Evolutionary conservation across 768 basidiomycete species (phyloP).

Genomic region (Suillus plorans): DNA sequence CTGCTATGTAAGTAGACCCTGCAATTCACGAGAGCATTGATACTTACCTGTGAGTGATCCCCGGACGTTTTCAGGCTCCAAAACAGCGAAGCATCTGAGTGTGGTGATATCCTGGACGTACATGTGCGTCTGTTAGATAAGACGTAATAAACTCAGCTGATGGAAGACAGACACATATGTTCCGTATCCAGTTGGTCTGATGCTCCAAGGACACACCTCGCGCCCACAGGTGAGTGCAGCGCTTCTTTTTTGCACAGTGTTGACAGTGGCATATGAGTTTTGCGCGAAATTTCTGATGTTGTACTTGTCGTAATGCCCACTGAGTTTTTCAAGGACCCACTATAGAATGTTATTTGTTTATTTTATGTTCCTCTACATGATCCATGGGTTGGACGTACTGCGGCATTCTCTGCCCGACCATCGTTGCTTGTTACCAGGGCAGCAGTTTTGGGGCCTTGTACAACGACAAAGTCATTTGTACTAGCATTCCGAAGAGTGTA

Average conservation of each 20-base stretch:
- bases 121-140: not conserved
- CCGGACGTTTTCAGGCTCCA: not conserved
- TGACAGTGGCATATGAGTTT: not conserved
- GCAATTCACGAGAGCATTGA: not conserved
- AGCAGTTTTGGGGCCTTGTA: not conserved
- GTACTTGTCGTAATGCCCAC: slow-evolving; percentile 4
- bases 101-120: slow-evolving; percentile 2
- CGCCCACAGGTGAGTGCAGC: not conserved
- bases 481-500: slow-evolving; percentile 4
- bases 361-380: not conserved
- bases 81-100: not conserved
- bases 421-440: not conserved
- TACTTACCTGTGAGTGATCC: not conserved
- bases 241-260: not conserved
- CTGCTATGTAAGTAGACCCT: not conserved
- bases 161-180: slow-evolving; percentile 4
- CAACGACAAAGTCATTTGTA: not conserved
- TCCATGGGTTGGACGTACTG: not conserved
- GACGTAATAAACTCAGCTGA: not conserved
- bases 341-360: not conserved
- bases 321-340: slow-evolving; percentile 5
- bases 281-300: slow-evolving; percentile 3
- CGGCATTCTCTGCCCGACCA: not conserved
- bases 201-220: not conserved
- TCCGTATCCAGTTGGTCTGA: slow-evolving; percentile 2